phyloP scores from a whole-genome alignment of 179 eudicot species.

The Silene coronaria region DNA sequence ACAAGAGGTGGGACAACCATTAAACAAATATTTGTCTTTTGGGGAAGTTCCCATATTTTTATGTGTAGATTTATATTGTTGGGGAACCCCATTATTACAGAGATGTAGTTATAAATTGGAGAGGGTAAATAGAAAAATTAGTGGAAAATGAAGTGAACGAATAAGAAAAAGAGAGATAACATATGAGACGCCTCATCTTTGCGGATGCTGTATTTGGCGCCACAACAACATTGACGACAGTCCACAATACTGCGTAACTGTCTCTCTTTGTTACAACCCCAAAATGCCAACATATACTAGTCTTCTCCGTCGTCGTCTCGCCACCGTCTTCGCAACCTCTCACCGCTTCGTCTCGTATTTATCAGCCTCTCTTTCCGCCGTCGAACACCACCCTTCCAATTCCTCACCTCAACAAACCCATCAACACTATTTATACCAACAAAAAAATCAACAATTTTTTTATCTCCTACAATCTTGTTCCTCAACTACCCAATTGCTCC shows the following conservation, averaged over 20 bases:
- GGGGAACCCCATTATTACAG: too few species aligned
- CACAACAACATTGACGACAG: neutral
- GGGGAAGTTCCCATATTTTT: too few species aligned
- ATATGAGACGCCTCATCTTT: too few species aligned
- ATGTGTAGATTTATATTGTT: too few species aligned
- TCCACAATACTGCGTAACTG: neutral
- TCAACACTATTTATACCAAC: neutral
- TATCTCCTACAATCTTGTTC: constrained; percentile 46
- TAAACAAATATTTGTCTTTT: too few species aligned
- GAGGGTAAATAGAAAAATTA: too few species aligned
- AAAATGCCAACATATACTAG: constrained; percentile 12
- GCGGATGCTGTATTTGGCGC: too few species aligned
- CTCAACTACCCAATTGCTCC: constrained; percentile 34
- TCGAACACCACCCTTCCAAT: neutral
- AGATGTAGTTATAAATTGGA: too few species aligned
- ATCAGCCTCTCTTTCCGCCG: neutral
- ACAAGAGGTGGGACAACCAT: too few species aligned
- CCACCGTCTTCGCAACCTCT: constrained; percentile 15
- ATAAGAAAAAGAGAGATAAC: too few species aligned
- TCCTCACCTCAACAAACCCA: constrained; percentile 1
- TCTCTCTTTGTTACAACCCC: neutral
- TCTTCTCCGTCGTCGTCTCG: constrained; percentile 9
- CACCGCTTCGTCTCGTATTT: neutral
- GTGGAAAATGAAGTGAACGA: too few species aligned
- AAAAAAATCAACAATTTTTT: constrained; percentile 13